A percentile compares a stretch with the other conserved stretches of the same genome.
Conservation (phyloP, 2,329 filamentous ascomycete genomes). For the Cladosporium austrohemisphaericum region DNA sequence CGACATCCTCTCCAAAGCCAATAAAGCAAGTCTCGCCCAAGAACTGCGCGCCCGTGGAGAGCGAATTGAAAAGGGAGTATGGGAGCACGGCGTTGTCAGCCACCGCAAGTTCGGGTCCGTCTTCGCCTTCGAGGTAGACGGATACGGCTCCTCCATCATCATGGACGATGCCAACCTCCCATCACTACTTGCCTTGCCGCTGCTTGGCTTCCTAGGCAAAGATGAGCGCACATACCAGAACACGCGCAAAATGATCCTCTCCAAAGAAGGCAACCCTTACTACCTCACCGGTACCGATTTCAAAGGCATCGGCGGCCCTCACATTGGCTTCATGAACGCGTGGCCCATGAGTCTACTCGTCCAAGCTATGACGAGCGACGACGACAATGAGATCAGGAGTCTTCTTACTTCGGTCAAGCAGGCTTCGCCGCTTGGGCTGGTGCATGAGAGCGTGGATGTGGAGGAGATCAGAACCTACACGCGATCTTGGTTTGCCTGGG, state of each 20-base stretch:
- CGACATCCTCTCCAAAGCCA: conserved; percentile 60
- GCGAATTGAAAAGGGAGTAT: conserved; percentile 70
- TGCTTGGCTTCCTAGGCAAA: conserved; percentile 68
- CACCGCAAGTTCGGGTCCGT: conserved; percentile 73
- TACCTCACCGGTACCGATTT: conserved; percentile 75
- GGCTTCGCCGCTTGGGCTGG: conserved; percentile 70
- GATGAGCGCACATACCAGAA: conserved; percentile 76
- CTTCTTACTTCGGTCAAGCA: conserved; percentile 71
- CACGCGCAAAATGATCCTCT: conserved; percentile 77
- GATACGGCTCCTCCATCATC: conserved; percentile 74
- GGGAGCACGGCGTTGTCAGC: conserved; percentile 75
- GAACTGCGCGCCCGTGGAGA: conserved; percentile 56
- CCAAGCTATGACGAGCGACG: conserved; percentile 81
- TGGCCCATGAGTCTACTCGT: conserved; percentile 97
- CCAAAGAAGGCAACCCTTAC: conserved; percentile 78
- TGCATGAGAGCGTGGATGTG: conserved; percentile 92
- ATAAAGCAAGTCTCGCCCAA: conserved; percentile 50
- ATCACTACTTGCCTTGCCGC: conserved; percentile 71
- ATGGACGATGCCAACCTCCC: conserved; percentile 92
- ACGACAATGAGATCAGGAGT: conserved; percentile 75
- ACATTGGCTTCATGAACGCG: conserved; percentile 80
- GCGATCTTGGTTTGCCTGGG: conserved; percentile 95
- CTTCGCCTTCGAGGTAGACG: conserved; percentile 85
- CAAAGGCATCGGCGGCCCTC: conserved; percentile 79
- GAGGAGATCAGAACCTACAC: conserved; percentile 69